Percentiles rank a stretch among this genome's conserved stretches.
Evolutionary conservation across 495 filamentous ascomycete genomes (phyloP).

Genomic region (Chaetomium tenue): DNA sequence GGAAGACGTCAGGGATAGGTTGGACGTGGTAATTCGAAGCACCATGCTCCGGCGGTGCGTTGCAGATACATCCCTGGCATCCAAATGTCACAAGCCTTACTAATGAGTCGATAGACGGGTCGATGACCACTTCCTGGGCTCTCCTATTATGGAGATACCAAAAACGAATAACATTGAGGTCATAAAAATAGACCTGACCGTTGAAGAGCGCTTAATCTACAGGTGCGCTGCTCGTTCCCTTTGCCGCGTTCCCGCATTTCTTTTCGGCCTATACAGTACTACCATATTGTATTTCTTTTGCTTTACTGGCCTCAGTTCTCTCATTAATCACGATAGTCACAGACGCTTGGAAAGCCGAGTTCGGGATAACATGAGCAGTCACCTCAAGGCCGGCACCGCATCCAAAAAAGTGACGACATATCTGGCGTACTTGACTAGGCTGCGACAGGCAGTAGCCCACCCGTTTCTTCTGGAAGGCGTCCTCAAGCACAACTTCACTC

Average conservation of each 20-base stretch:
- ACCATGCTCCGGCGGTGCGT: conserved; percentile 10
- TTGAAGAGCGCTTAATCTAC: conserved; percentile 8
- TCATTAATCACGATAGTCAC: too few species aligned
- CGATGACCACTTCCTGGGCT: not conserved
- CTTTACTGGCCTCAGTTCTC: too few species aligned
- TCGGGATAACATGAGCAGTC: conserved; percentile 6
- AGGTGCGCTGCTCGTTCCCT: not conserved
- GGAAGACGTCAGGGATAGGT: not conserved
- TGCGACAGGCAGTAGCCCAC: conserved; percentile 3
- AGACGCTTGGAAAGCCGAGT: conserved; percentile 1
- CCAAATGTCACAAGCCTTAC: not conserved
- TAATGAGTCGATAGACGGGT: not conserved
- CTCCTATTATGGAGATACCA: conserved; percentile 7
- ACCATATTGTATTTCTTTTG: too few species aligned
- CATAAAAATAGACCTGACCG: conserved; percentile 1
- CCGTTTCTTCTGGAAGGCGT: conserved; percentile 5
- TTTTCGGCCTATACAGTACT: too few species aligned
- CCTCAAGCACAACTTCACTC: not conserved
- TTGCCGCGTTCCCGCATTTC: too few species aligned
- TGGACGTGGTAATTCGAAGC: not conserved
- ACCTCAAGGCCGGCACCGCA: not conserved
- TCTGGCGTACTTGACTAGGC: conserved; percentile 3
- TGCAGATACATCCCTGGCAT: not conserved
- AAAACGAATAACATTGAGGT: not conserved
- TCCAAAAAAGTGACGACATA: not conserved